Conservation (phyloP, 2,329 filamentous ascomycete genomes). For the Pseudocercospora crystallina region DNA sequence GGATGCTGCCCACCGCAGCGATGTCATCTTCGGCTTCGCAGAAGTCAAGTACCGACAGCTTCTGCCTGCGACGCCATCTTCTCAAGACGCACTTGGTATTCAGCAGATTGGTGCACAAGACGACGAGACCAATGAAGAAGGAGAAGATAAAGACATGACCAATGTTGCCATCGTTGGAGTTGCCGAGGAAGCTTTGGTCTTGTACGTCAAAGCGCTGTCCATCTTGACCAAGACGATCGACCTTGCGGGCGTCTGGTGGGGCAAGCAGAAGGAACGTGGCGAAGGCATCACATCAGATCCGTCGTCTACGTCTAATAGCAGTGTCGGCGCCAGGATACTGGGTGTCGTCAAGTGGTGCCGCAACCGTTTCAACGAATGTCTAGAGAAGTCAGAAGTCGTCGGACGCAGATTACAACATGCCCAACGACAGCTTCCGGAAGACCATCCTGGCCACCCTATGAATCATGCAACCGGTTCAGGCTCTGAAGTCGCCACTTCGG, state of each 20-base stretch:
- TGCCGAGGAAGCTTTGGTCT: conserved; percentile 89
- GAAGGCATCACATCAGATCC: conserved; percentile 52
- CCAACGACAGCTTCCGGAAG: conserved; percentile 76
- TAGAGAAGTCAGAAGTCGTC: conserved; percentile 96
- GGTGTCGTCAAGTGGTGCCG: conserved; percentile 95
- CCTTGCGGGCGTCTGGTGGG: conserved; percentile 89
- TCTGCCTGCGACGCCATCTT: conserved; percentile 79
- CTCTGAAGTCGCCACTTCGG: conserved; percentile 59
- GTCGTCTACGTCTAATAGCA: conserved; percentile 20
- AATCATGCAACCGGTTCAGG: conserved; percentile 64
- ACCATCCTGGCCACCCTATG: conserved; percentile 81
- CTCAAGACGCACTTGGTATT: conserved; percentile 65
- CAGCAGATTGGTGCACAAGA: conserved; percentile 57
- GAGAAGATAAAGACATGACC: conserved; percentile 75
- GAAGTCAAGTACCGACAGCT: conserved; percentile 98
- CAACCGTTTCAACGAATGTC: conserved; percentile 89
- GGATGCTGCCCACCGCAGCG: conserved; percentile 86
- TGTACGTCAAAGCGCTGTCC: conserved; percentile 92
- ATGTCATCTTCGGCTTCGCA: conserved; percentile 95
- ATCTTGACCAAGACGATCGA: conserved; percentile 94
- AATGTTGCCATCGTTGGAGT: conserved; percentile 80
- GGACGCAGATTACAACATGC: conserved; percentile 82
- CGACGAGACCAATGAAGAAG: conserved; percentile 50
- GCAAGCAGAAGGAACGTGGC: conserved; percentile 44
- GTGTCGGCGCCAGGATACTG: conserved; percentile 65